A percentile compares a stretch with the other conserved stretches of the same genome.
These are phyloP conservation scores for Bryoerythrophyllum caledonicum DNA, from an alignment of 225 moss, liverwort and hornwort species.

Conservation along the genomic window DNA sequence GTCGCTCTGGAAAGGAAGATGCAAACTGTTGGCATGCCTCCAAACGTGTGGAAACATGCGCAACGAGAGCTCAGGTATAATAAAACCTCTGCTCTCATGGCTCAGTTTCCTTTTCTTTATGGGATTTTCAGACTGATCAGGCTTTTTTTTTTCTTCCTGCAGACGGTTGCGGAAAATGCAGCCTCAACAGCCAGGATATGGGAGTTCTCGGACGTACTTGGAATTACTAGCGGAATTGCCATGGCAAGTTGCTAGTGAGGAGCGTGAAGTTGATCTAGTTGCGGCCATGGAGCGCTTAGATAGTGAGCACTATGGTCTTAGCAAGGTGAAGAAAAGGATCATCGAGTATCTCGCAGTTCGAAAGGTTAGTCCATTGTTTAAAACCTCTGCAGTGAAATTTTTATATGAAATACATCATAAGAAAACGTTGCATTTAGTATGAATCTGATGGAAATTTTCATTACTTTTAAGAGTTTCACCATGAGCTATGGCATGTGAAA, in stretches of 20 bases:
- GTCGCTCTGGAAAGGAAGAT: conserved; percentile 49
- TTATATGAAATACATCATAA: too few species aligned
- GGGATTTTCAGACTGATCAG: not conserved
- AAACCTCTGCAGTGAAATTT: not conserved
- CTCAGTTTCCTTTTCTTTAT: not conserved
- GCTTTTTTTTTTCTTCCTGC: not conserved
- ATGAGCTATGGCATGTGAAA: not conserved
- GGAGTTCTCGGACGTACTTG: conserved; percentile 45
- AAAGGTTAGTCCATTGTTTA: conserved; percentile 32
- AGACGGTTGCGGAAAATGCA: conserved; percentile 56
- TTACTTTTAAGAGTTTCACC: not conserved
- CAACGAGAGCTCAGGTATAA: conserved; percentile 48
- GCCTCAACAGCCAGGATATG: conserved; percentile 55
- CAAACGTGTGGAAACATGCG: conserved; percentile 51
- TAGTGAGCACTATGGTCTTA: conserved; percentile 48
- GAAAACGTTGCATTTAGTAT: too few species aligned
- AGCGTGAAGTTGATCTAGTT: conserved; percentile 41
- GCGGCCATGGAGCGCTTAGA: conserved; percentile 40
- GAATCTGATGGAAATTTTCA: not conserved
- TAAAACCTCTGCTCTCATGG: not conserved
- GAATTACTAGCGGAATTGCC: conserved; percentile 48
- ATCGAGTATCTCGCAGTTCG: conserved; percentile 49
- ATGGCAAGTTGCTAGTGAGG: conserved; percentile 50
- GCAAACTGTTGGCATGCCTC: conserved; percentile 52
- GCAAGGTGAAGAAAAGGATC: conserved; percentile 48